Base-by-base conservation (phyloP, 768 basidiomycete species). In the Pisolithus sp. region DNA sequence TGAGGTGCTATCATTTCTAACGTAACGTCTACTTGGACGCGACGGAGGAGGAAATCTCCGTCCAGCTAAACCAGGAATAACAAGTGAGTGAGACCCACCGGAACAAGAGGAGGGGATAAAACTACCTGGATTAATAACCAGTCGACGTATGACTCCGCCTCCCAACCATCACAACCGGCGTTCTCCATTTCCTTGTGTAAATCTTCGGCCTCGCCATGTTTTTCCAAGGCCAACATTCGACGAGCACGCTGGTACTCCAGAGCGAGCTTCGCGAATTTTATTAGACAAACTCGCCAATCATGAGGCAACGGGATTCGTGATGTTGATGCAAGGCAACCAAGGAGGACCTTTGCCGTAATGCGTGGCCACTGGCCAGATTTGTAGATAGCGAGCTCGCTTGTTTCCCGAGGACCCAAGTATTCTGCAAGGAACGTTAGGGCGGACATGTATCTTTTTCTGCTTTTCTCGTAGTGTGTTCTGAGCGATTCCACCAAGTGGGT, bases 211-310 rank as follows among this genome's bases (percentile, higher is more conserved):
- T 45, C 37, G n/a, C 52, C 46, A 23, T 52, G 59, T 7, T 31
- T 41, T 4, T 49, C 61, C 40, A 65, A 51, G 21, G 48, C 40
- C 38, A 68, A 21, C 30, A 71, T 52, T 20, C 71, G 66, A 26
- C 63, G 60, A 10, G 68, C 55, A 41, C 63, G 66, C 44, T 74
- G 73, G 34, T 63, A 61, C n/a, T 56, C 51, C 7, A 72, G 45
- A 41, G 68, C 51, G 2, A 52, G 49, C 52, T 59, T 52, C 5
- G 64, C 68, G 20, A 71, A 56, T 15, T 37, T 23, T 8, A 61
- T 55, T 20, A 73, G 48, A 49, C 43, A 56, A 6, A 54, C 38
- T 38, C 46, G 28, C 72, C 71, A 74, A 18, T 49, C 18, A 9
- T 42, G 18, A 2, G 57, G 26, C 21, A 65, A 31, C 6, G 2